Conservation (phyloP, 768 basidiomycete species). For the Agaricus blazei region DNA sequence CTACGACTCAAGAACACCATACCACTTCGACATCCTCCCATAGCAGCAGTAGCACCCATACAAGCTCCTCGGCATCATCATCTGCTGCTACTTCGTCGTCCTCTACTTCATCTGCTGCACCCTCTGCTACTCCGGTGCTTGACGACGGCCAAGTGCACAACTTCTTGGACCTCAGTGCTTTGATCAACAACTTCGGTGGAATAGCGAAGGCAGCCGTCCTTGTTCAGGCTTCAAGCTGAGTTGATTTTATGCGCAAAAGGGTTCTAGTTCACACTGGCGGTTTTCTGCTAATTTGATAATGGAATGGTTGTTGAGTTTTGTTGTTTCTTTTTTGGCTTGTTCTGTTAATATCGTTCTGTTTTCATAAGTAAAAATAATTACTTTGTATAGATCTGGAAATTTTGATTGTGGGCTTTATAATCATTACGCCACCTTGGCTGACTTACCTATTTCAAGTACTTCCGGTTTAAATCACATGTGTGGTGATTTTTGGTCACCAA, state of each 20-base stretch:
- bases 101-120: neutral
- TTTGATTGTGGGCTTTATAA: neutral
- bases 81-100: neutral
- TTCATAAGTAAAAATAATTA: neutral
- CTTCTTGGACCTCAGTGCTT: neutral
- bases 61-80: neutral
- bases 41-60: neutral
- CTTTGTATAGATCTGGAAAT: neutral
- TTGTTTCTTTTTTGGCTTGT: neutral
- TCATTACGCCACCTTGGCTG: too few species aligned
- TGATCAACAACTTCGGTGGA: conserved; percentile 3
- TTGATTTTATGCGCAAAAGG: neutral
- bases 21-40: neutral
- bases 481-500: too few species aligned
- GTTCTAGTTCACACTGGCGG: too few species aligned
- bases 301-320: neutral
- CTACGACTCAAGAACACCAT: neutral
- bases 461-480: too few species aligned
- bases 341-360: neutral
- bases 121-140: neutral
- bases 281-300: neutral
- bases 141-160: conserved; percentile 6
- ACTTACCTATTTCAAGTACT: too few species aligned
- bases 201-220: neutral
- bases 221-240: neutral